phyloP scores from a whole-genome alignment of 495 filamentous ascomycete species.

The Aspergillus sclerotiicarbonarius region DNA sequence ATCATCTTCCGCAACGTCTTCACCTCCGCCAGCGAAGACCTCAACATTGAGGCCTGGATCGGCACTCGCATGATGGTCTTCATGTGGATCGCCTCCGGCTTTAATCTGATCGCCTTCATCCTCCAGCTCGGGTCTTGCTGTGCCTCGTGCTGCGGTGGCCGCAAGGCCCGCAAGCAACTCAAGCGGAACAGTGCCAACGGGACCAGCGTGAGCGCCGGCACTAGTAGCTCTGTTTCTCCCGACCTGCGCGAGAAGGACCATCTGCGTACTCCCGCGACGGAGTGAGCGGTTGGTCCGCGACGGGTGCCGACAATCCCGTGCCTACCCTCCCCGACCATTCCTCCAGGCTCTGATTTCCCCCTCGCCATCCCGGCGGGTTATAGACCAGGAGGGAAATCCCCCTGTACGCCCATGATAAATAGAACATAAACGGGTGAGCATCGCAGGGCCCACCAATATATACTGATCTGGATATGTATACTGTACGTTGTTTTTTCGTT shows the following conservation, averaged over 20 bases:
- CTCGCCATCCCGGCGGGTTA: no score
- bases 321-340: no score
- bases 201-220: not conserved
- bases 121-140: constrained; percentile 73
- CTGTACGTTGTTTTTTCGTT: not conserved
- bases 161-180: constrained; percentile 40
- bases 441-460: constrained; percentile 12
- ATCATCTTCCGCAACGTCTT: constrained; percentile 74
- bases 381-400: not conserved
- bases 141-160: constrained; percentile 44
- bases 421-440: constrained; percentile 4
- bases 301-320: no score
- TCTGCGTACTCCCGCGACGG: constrained; percentile 5
- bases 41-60: constrained; percentile 73
- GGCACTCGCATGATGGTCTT: constrained; percentile 79
- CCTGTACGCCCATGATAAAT: constrained; percentile 9
- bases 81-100: constrained; percentile 79
- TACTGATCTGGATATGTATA: constrained; percentile 1
- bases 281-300: not conserved
- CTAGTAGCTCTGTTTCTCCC: not conserved
- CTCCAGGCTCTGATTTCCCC: no score
- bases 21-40: constrained; percentile 52
- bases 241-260: constrained; percentile 10
- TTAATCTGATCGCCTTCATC: constrained; percentile 64
- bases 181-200: constrained; percentile 28